phyloP scores from a whole-genome alignment of 176 grass and related monocot genomes.

The Phragmites australis region DNA sequence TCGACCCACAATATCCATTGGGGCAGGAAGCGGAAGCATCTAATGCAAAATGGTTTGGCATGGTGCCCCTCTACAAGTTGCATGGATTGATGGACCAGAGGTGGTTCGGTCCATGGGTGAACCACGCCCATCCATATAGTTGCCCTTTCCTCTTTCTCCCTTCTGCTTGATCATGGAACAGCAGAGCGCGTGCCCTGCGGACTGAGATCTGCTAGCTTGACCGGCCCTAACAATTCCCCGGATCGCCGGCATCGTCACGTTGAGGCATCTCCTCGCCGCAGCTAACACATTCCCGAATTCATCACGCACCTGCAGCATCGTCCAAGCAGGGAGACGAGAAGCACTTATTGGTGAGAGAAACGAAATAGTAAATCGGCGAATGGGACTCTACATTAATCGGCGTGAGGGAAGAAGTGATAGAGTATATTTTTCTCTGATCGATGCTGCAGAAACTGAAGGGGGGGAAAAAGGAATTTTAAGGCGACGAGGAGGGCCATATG shows the following conservation, averaged over 20 bases:
- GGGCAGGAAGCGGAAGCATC: no score
- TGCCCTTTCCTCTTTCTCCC: not conserved
- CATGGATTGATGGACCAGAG: no score
- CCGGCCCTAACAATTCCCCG: constrained; percentile 6
- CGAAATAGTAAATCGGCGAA: not conserved
- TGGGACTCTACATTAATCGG: constrained; percentile 13
- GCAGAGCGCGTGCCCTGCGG: not conserved
- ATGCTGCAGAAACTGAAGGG: not conserved
- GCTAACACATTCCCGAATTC: not conserved
- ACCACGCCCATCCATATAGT: no score
- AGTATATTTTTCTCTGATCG: not conserved
- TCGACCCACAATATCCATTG: no score
- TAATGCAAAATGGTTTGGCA: no score
- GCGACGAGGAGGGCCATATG: not conserved
- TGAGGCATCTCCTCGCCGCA: not conserved
- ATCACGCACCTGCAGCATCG: not conserved
- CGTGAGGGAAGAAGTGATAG: not conserved
- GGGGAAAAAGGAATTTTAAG: not conserved
- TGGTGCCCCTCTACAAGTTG: no score
- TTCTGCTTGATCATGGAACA: not conserved
- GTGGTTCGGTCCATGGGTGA: no score
- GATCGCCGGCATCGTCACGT: constrained; percentile 40
- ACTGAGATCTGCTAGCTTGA: not conserved
- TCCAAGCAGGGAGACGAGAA: not conserved
- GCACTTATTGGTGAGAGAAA: not conserved